Base-by-base conservation (phyloP, 371 early-diverging fungal species). In the Lichtheimia hyalospora region DNA sequence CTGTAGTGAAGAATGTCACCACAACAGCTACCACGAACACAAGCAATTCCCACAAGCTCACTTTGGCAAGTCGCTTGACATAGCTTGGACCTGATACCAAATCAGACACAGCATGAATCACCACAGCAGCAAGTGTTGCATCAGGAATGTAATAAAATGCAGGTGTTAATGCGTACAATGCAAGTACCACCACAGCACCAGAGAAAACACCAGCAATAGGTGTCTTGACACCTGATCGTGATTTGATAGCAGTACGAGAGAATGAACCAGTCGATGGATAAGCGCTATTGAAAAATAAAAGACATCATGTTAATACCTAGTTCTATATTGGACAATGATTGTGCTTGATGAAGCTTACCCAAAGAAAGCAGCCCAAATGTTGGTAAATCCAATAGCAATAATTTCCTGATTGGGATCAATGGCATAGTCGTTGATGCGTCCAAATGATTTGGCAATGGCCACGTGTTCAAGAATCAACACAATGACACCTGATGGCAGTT, bases 81-180 rank as follows among this genome's bases (percentile, higher is more conserved):
- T 75, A 64, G 12, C 52, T 48, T 14, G 69, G 74, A 10, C 77
- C 79, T 24, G 74, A 67, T 12, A 87, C 71, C 27, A 89, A 68
- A 55, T 85, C 87, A 49, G 77, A 67, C 20, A 90, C 88, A 25
- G 89, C 87, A 49, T 78, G 83, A 55, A 94, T 88, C 46, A 95
- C 92, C 39, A 96, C 83, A 0, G 93, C 90, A 16, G 92, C 79
- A 3, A 95, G 79, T 1, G 78, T 75, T 18, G 95, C 84, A 49
- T 84, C 83, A 3, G 95, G 93, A 44, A 96, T 92, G 62, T 85
- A 94, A 74, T 84, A 91, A 69, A 96, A 92, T 5, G 89, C 89
- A 12, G 90, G 89, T 0, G 94, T 92, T 53, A 95, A 73, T 27
- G 85, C 74, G 63, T 88, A 91, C 18, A 96, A 73, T 18, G 92